Conservation (phyloP, 1,284 basidiomycete genomes). For the Bothia castanella region DNA sequence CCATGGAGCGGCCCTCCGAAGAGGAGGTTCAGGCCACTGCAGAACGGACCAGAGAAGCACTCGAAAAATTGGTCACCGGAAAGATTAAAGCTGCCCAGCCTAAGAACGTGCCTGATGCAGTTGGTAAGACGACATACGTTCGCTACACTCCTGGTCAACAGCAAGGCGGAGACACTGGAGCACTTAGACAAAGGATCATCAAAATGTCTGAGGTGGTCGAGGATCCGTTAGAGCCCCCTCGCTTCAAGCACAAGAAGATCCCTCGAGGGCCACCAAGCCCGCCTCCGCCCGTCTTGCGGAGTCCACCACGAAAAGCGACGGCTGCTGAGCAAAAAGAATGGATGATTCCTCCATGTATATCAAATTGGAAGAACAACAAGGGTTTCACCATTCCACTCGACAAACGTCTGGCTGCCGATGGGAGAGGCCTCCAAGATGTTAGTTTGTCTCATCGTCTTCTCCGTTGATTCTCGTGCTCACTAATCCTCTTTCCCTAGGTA, state of each 20-base stretch:
- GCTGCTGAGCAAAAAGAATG: constrained; percentile 98
- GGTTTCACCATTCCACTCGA: constrained; percentile 99
- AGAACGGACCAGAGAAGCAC: constrained; percentile 84
- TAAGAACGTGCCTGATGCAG: constrained; percentile 76
- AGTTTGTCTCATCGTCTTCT: constrained; percentile 32
- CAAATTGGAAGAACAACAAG: constrained; percentile 99
- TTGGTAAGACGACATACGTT: constrained; percentile 83
- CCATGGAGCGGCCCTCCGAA: constrained; percentile 90
- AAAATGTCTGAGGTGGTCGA: constrained; percentile 98
- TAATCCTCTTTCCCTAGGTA: constrained; percentile 48
- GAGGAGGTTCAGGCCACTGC: constrained; percentile 86
- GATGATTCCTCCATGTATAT: constrained; percentile 99
- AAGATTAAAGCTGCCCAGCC: constrained; percentile 98
- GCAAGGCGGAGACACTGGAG: constrained; percentile 57
- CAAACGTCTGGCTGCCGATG: constrained; percentile 97
- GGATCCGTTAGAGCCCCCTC: constrained; percentile 94
- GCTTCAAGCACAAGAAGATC: constrained; percentile 99
- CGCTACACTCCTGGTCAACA: constrained; percentile 95
- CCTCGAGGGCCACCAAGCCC: constrained; percentile 94
- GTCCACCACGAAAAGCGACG: constrained; percentile 93
- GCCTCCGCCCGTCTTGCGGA: constrained; percentile 94
- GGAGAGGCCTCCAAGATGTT: constrained; percentile 95
- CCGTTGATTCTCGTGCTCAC: constrained; percentile 3
- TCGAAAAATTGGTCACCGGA: constrained; percentile 90
- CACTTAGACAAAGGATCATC: constrained; percentile 92